Conservation (phyloP, 345 rosid genomes). For the Populus deltoides region DNA sequence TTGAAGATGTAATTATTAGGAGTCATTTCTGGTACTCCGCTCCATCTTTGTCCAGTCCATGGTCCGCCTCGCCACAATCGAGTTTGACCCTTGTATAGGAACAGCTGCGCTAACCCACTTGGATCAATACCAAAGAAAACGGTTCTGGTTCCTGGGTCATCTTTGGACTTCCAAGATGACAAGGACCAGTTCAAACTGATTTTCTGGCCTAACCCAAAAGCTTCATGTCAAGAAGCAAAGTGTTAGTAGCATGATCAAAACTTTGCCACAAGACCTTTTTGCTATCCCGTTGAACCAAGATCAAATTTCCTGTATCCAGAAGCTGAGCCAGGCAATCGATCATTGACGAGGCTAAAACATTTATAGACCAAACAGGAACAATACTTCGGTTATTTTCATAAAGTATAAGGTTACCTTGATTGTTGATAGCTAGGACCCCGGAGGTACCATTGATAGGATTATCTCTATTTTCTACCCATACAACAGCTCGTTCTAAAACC, state of each 20-base stretch:
- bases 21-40: conserved; percentile 64
- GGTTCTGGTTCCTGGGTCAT: conserved; percentile 25
- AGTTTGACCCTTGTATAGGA: conserved; percentile 35
- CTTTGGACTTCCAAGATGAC: conserved; percentile 32
- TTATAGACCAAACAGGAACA: conserved; percentile 5
- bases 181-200: conserved; percentile 14
- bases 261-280: conserved; percentile 31
- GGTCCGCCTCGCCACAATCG: conserved; percentile 53
- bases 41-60: conserved; percentile 66
- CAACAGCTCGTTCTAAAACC: conserved; percentile 1
- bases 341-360: not conserved
- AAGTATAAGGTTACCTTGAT: conserved; percentile 6
- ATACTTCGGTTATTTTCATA: not conserved
- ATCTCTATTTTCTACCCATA: conserved; percentile 15
- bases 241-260: conserved; percentile 34
- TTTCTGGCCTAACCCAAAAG: conserved; percentile 15
- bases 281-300: not conserved
- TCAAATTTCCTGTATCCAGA: conserved; percentile 30
- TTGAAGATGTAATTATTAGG: conserved; percentile 29
- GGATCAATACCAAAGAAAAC: conserved; percentile 14
- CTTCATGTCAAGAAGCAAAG: conserved; percentile 29
- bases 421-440: conserved; percentile 3
- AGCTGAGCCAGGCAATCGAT: conserved; percentile 17
- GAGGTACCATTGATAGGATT: conserved; percentile 7
- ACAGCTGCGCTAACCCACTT: conserved; percentile 46